These are phyloP conservation scores for Excoecaria agallocha DNA, from an alignment of 345 rosid species.

Conservation along the genomic window DNA sequence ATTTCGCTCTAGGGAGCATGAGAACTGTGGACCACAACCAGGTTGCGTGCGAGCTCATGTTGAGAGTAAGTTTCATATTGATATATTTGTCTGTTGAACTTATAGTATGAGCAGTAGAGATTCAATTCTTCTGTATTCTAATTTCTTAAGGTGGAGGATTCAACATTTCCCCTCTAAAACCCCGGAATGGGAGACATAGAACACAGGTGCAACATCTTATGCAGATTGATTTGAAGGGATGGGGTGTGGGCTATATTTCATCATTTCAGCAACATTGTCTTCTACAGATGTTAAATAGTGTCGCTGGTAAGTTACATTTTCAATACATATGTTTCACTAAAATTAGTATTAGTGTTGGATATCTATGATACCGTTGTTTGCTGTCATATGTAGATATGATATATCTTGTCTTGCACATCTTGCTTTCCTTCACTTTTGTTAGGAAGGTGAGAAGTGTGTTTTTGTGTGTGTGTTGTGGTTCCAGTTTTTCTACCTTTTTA, in stretches of 20 bases:
- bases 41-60: constrained; percentile 95
- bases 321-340: background rate
- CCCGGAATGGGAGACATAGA: constrained; percentile 82
- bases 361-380: background rate
- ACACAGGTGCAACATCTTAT: constrained; percentile 93
- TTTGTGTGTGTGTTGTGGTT: constrained; percentile 6
- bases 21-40: constrained; percentile 84
- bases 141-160: constrained; percentile 83
- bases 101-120: background rate
- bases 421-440: background rate
- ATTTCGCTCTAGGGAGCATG: constrained; percentile 98
- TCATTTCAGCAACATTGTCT: constrained; percentile 98
- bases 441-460: background rate
- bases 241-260: constrained; percentile 89
- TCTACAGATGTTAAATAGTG: constrained; percentile 95
- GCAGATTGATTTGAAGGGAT: constrained; percentile 97
- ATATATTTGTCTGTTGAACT: constrained; percentile 10
- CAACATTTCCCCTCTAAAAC: constrained; percentile 82
- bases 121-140: constrained; percentile 14
- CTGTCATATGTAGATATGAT: background rate
- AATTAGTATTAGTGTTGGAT: background rate
- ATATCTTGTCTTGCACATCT: background rate
- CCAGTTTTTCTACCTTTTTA: background rate
- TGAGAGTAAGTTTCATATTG: constrained; percentile 62
- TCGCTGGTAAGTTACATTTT: constrained; percentile 64